A percentile compares a stretch with the other conserved stretches of the same genome.
Conservation (phyloP, 139 green algal genomes). For the Diplosphaera chodatii region DNA sequence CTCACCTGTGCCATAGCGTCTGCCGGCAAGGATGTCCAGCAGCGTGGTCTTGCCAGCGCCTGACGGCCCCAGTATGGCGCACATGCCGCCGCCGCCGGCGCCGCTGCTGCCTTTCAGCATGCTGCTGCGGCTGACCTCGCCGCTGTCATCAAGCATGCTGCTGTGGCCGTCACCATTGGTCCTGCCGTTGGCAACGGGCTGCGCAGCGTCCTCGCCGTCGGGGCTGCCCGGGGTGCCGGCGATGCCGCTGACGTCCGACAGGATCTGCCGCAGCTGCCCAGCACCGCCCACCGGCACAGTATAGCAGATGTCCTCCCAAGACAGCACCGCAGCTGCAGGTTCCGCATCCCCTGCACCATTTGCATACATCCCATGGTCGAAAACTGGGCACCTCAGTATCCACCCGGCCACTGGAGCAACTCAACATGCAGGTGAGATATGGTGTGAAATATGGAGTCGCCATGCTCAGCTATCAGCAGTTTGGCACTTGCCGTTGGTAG, state of each 20-base stretch:
- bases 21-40: slow-evolving; percentile 6
- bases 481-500: too few species aligned
- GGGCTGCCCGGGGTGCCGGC: slow-evolving; percentile 10
- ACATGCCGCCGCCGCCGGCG: slow-evolving; percentile 24
- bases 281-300: slow-evolving; percentile 19
- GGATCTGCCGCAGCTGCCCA: slow-evolving; percentile 13
- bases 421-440: too few species aligned
- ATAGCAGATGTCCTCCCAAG: slow-evolving; percentile 49
- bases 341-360: neutral
- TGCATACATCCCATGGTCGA: too few species aligned
- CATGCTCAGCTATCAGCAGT: too few species aligned
- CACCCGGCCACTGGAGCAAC: too few species aligned
- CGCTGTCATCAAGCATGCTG: neutral
- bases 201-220: too few species aligned
- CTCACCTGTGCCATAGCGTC: neutral
- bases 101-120: neutral
- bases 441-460: too few species aligned
- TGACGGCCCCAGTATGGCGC: slow-evolving; percentile 52
- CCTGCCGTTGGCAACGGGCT: neutral
- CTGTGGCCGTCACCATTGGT: neutral
- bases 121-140: neutral
- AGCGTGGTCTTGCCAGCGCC: slow-evolving; percentile 67
- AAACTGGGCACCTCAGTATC: too few species aligned
- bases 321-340: slow-evolving; percentile 29
- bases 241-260: slow-evolving; percentile 22